Base-by-base conservation (phyloP, 2,329 filamentous ascomycete genomes). In the Lachnellula cervina region DNA sequence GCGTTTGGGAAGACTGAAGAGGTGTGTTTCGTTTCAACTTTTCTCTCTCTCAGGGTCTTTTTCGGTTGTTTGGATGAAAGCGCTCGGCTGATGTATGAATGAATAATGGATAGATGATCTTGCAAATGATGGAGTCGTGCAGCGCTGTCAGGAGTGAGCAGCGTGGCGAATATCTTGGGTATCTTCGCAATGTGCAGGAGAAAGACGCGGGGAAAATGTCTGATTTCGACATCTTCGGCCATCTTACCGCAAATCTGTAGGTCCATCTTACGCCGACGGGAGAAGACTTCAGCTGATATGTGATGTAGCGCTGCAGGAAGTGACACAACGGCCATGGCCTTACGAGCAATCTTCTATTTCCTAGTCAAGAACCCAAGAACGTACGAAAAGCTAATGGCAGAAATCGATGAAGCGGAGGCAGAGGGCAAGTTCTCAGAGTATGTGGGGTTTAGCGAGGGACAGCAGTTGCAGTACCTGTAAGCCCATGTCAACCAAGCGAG, bases 271-370 rank as follows among this genome's bases (percentile, higher is more conserved):
- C n/a, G 5, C 5, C n/a, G 1, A 8, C 5, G 14, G 8, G 4
- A 9, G 9, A 5, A 40, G 14, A 16, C 8, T 13, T n/a, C 5
- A 40, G 5, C n/a, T 40, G 5, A 49, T 23, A 9, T 2, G 8
- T 32, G 8, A 11, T 21, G 25, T n/a, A 58, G 57, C 17, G 37
- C 59, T 13, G 57, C 57, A 2, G 59, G 54, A 2, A 55, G 54
- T 32, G 62, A 63, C 37, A 60, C 59, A 2, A 63, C 58, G 1
- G 58, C 57, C 5, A 58, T 57, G 4, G 32, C 54, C 4, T 45
- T 62, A 5, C 47, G 59, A n/a, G 48, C 61, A 5, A 51, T 52
- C 11, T 46, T 62, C 14, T 58, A 63, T n/a, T 56, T 52, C 23
- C 49, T 64, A 11, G 32, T 62, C 44, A 55, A 55, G 23, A 58